These are phyloP conservation scores for Anaeromyces robustus DNA, from an alignment of 192 early-diverging fungal genomes.

Conservation along the genomic window DNA sequence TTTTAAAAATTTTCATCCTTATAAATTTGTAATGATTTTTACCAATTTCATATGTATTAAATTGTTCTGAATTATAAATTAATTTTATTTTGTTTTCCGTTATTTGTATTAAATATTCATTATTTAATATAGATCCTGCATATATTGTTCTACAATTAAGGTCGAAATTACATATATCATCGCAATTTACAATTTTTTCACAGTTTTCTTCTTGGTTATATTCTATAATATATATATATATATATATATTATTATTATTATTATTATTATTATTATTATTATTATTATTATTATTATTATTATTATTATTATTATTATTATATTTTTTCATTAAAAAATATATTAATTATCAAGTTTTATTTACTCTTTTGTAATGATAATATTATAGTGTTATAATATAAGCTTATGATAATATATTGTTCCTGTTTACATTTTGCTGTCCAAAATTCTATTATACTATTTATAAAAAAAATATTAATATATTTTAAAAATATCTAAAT, in stretches of 20 bases:
- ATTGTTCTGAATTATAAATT: not conserved
- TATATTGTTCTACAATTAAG: not conserved
- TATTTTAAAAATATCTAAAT: too few species aligned
- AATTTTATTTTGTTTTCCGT: not conserved
- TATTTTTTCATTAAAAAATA: too few species aligned
- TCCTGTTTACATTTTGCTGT: not conserved
- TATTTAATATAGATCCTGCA: not conserved
- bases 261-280: too few species aligned
- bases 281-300: too few species aligned
- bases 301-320: too few species aligned
- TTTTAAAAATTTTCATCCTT: too few species aligned
- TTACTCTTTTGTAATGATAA: not conserved
- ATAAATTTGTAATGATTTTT: not conserved
- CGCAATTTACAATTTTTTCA: not conserved
- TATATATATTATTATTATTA: too few species aligned
- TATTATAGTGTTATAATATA: not conserved
- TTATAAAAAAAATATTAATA: too few species aligned
- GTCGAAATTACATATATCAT: not conserved
- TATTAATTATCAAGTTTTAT: too few species aligned
- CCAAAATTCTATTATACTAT: not conserved
- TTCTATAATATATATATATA: not conserved
- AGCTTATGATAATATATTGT: not conserved
- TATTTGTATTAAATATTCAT: not conserved
- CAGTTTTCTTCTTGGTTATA: not conserved
- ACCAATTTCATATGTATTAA: not conserved